Percentiles rank a stretch among this genome's conserved stretches.
These are phyloP conservation scores for Monilinia polystroma DNA, from an alignment of 2,329 filamentous ascomycete genomes.

Conservation along the genomic window DNA sequence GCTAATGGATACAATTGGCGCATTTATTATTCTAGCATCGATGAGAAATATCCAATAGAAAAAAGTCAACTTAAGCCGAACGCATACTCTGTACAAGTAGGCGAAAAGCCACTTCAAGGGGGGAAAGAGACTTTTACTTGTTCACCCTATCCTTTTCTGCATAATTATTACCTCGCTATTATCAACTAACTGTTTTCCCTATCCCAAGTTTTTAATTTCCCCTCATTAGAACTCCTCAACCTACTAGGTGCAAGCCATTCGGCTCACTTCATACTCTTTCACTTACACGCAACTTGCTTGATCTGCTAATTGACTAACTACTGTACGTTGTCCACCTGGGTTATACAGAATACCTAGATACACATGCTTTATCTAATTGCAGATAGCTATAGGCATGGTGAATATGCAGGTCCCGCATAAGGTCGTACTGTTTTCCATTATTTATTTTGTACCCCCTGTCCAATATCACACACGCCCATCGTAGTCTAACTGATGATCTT, in stretches of 20 bases:
- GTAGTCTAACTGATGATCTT: neutral
- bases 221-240: neutral
- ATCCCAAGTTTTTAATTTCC: neutral
- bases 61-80: neutral
- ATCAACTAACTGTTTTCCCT: neutral
- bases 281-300: constrained; percentile 3
- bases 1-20: neutral
- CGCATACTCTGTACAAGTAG: too few relatives aligned
- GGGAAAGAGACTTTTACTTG: neutral
- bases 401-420: constrained; percentile 10
- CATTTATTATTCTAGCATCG: constrained; percentile 5
- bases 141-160: neutral
- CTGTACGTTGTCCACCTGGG: neutral
- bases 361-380: neutral
- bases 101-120: too few relatives aligned
- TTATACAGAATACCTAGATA: too few relatives aligned
- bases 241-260: neutral
- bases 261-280: neutral
- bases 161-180: too few relatives aligned
- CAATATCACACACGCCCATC: neutral
- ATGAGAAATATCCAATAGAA: neutral
- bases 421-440: constrained; percentile 1
- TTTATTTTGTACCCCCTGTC: neutral
- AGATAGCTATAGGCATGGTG: neutral
- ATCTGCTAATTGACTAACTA: constrained; percentile 1